Evolutionary conservation across 2,329 filamentous ascomycete species (phyloP).

Genomic region (Microascus cirrosus): DNA sequence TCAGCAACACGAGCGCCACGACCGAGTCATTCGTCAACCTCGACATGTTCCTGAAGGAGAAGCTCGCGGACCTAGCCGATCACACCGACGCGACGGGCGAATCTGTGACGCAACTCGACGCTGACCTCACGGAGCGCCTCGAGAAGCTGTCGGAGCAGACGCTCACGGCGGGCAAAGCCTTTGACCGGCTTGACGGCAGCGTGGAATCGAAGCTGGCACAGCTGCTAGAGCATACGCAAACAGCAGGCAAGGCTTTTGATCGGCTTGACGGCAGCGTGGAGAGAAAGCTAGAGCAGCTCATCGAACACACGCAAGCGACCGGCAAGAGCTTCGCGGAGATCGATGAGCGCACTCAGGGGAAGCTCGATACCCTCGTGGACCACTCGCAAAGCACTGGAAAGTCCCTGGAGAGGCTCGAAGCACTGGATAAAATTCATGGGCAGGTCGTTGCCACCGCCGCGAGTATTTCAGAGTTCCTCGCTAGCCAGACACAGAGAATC

Average conservation of each 20-base stretch:
- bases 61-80: slow-evolving; percentile 38
- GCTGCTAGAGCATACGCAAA: slow-evolving; percentile 52
- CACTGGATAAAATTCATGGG: slow-evolving; percentile 78
- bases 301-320: slow-evolving; percentile 54
- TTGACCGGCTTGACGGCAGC: slow-evolving; percentile 29
- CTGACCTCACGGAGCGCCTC: neutral
- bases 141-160: slow-evolving; percentile 48
- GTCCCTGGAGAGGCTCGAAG: slow-evolving; percentile 64
- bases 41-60: slow-evolving; percentile 7
- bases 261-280: slow-evolving; percentile 15
- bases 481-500: slow-evolving; percentile 63
- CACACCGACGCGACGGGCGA: slow-evolving; percentile 57
- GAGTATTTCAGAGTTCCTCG: slow-evolving; percentile 75
- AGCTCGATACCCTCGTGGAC: slow-evolving; percentile 38
- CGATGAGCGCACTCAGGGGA: slow-evolving; percentile 25
- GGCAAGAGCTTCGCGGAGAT: slow-evolving; percentile 64
- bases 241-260: slow-evolving; percentile 56
- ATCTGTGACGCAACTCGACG: slow-evolving; percentile 45
- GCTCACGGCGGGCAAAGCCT: slow-evolving; percentile 55
- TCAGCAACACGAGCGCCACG: neutral
- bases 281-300: slow-evolving; percentile 25
- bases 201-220: slow-evolving; percentile 15
- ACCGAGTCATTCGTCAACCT: slow-evolving; percentile 7
- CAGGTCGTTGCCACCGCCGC: slow-evolving; percentile 76
- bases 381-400: slow-evolving; percentile 57